phyloP scores from a whole-genome alignment of 768 basidiomycete species.

The Macrolepiota fuliginosa region DNA sequence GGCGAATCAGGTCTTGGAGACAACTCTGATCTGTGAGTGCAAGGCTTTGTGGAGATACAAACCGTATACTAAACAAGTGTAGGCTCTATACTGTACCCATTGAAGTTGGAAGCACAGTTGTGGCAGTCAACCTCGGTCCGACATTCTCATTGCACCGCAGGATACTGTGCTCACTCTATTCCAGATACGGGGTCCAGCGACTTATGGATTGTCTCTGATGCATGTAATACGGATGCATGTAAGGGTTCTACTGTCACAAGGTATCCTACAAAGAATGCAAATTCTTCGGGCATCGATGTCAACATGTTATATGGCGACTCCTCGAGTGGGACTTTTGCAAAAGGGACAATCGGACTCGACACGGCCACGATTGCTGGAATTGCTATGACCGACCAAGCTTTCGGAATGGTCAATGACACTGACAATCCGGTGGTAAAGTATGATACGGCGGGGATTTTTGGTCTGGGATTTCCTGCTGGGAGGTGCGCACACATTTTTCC shows the following conservation, averaged over 20 bases:
- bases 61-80: neutral
- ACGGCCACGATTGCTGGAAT: constrained; percentile 53
- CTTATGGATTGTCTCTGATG: constrained; percentile 60
- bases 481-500: constrained; percentile 38
- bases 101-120: constrained; percentile 26
- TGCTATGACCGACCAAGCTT: constrained; percentile 45
- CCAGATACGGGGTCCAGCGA: constrained; percentile 73
- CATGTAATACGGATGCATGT: constrained; percentile 42
- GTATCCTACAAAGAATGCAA: constrained; percentile 40
- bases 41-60: neutral
- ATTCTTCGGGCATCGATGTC: constrained; percentile 34
- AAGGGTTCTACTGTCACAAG: constrained; percentile 31
- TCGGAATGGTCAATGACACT: constrained; percentile 58
- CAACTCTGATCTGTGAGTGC: constrained; percentile 32
- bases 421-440: constrained; percentile 54
- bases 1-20: constrained; percentile 35
- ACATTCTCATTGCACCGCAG: neutral
- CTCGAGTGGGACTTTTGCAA: constrained; percentile 57
- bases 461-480: constrained; percentile 64
- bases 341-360: constrained; percentile 54
- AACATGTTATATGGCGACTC: constrained; percentile 65
- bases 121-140: constrained; percentile 30
- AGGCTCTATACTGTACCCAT: constrained; percentile 37
- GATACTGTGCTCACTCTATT: neutral
- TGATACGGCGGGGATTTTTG: constrained; percentile 61